A percentile compares a stretch with the other conserved stretches of the same genome.
phyloP scores from a whole-genome alignment of 352 stramenopile genomes.

The Thraustochytrium sp. region DNA sequence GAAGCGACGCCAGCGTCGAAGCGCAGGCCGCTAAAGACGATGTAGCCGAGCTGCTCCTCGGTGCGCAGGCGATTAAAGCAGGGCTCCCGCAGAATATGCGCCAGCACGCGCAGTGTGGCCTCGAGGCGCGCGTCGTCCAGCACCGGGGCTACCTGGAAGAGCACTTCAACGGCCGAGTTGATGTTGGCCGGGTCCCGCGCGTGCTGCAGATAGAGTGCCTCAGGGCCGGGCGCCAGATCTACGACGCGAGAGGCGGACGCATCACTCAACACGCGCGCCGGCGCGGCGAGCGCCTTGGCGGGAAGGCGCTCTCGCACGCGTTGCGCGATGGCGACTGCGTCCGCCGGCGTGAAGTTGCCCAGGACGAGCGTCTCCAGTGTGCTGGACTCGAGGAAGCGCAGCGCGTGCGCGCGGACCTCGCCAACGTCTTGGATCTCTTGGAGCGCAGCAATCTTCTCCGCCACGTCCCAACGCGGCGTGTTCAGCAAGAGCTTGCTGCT shows the following conservation, averaged over 20 bases:
- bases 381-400: conserved; percentile 62
- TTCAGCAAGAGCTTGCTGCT: conserved; percentile 67
- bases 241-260: conserved; percentile 55
- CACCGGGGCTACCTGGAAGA: conserved; percentile 61
- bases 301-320: background rate
- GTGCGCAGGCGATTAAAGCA: conserved; percentile 86
- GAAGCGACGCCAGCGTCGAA: conserved; percentile 58
- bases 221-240: conserved; percentile 55
- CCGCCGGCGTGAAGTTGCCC: conserved; percentile 58
- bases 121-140: conserved; percentile 50
- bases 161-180: conserved; percentile 66
- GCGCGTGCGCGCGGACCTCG: conserved; percentile 56
- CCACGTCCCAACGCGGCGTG: conserved; percentile 65
- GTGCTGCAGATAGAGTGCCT: conserved; percentile 59
- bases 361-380: conserved; percentile 67
- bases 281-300: background rate
- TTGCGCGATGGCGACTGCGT: conserved; percentile 51
- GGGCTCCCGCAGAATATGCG: conserved; percentile 76
- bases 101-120: conserved; percentile 66
- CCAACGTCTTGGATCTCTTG: conserved; percentile 58
- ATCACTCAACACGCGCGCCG: background rate
- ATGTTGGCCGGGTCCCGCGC: conserved; percentile 66
- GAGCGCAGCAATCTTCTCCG: conserved; percentile 72
- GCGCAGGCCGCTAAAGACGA: conserved; percentile 65
- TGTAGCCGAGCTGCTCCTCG: conserved; percentile 80